Base-by-base conservation (phyloP, 305 asterid genomes). In the Rubia peregrina region DNA sequence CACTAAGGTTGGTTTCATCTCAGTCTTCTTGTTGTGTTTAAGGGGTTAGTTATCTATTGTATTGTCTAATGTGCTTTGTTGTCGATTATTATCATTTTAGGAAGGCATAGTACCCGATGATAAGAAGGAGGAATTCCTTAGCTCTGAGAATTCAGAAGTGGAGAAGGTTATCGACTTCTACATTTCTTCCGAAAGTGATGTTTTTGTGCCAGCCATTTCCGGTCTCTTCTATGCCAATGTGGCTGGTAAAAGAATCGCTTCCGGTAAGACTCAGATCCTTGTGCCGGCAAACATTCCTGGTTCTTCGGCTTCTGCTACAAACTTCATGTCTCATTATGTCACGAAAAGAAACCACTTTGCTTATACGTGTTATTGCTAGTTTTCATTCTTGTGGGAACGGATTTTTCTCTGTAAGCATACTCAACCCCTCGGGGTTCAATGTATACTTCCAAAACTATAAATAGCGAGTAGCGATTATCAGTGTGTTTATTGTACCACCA, bases 191-290 rank as follows among this genome's bases (percentile, higher is more conserved):
- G 88, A 89, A 83, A 94, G 99, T 44, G 98, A 91, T 73, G 93
- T 94, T 12, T 94, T 85, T 19, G 88, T 94, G 44, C 98, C 98
- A 26, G 98, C 98, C 74, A 94, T 94, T 82, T 94, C 97, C 0
- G 96, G 97, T 66, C 81, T 94, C 69, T 91, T 94, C 73, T 91
- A 91, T n/a, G 96, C 96, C 71, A 91, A 91, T 70, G 99, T 89
- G 70, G 99, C 98, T 67, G 98, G 98, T 46, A 84, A 77, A 82
- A 84, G 99, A 86, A 89, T 94, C n/a, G 88, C 86, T 68, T 85
- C 96, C 0, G 95, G 97, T 26, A 82, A 77, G 84, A 91, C 91
- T 62, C 89, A 81, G 84, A 89, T 94, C 79, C 95, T 91, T 67
- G 98, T 94, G 65, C 99, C 99, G 17, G 86, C 88, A 63, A 76